These are phyloP conservation scores for Tylopilus sp. DNA, from an alignment of 768 basidiomycete species.

Conservation along the genomic window DNA sequence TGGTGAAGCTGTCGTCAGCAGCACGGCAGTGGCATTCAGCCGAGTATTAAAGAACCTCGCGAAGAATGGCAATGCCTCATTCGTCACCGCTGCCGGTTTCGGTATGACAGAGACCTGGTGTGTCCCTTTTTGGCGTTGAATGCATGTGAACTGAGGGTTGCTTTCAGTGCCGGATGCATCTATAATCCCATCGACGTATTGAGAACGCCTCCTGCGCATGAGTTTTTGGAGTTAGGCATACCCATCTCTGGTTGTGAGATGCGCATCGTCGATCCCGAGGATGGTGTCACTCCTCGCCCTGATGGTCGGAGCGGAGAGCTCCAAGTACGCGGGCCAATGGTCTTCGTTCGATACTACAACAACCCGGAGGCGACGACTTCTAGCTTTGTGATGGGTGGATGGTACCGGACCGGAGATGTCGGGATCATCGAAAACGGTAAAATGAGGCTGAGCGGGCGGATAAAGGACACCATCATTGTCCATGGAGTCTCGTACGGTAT, in stretches of 20 bases:
- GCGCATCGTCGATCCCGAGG: slow-evolving; percentile 33
- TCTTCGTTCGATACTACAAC: no score
- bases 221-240: slow-evolving; percentile 38
- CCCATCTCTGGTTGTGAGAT: slow-evolving; percentile 31
- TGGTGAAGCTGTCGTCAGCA: no score
- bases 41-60: no score
- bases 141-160: neutral
- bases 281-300: slow-evolving; percentile 25
- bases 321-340: no score
- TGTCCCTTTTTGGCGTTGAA: slow-evolving; percentile 1
- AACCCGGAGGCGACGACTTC: no score
- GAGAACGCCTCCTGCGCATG: slow-evolving; percentile 16
- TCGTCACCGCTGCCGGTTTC: slow-evolving; percentile 33
- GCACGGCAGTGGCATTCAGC: slow-evolving; percentile 36
- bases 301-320: slow-evolving; percentile 37
- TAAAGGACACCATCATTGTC: no score
- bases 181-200: slow-evolving; percentile 33
- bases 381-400: no score
- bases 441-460: no score
- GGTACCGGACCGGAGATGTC: no score
- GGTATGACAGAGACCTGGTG: no score
- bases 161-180: slow-evolving; percentile 35
- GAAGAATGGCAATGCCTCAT: slow-evolving; percentile 27
- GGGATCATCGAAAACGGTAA: no score
- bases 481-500: no score